Base-by-base conservation (phyloP, 306 rosid genomes). In the Neltuma alba region DNA sequence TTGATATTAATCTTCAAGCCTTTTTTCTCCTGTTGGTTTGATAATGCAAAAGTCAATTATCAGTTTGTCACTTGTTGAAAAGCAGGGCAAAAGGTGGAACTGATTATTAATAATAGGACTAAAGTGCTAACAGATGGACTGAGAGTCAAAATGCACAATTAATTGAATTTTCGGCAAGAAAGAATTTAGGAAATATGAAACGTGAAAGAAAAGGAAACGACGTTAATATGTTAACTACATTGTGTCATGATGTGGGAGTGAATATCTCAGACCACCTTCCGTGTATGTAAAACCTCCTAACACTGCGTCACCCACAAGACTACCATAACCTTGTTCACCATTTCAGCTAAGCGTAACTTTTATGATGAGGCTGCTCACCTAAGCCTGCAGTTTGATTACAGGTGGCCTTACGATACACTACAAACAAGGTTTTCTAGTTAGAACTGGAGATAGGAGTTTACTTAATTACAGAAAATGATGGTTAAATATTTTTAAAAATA, bases 201-300 rank as follows among this genome's bases (percentile, higher is more conserved):
- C 78, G 23, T 81, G 50, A 23, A 80, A 74, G 69, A 70, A 38
- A 82, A 82, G 73, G 21, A 60, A 62, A 61, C 27, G 6, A 63
- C 41, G 10, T 7, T 28, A 63, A 13, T 58, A 18, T 57, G 64
- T 27, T 42, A n/a, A 30, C 57, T 44, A 73, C 27, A 42, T 52
- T 5, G 7, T n/a, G 21, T 65, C 34, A 27, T 34, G 12, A 66
- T 7, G 23, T 70, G 25, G 66, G 74, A 81, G 7, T 57, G 76
- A 90, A 80, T 84, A 80, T 58, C 62, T 82, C 86, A 86, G 78
- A 83, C 42, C n/a, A 74, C 62, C 64, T 75, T 48, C 47, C 38
- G 54, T 69, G 72, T 75, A 73, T 37, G 16, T 14, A 2, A 44
- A 75, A 67, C 55, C 33, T 54, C 30, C 1, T 0, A 63, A 16